phyloP scores from a whole-genome alignment of 805 yeast species.

The Barnettozyma siamensis region DNA sequence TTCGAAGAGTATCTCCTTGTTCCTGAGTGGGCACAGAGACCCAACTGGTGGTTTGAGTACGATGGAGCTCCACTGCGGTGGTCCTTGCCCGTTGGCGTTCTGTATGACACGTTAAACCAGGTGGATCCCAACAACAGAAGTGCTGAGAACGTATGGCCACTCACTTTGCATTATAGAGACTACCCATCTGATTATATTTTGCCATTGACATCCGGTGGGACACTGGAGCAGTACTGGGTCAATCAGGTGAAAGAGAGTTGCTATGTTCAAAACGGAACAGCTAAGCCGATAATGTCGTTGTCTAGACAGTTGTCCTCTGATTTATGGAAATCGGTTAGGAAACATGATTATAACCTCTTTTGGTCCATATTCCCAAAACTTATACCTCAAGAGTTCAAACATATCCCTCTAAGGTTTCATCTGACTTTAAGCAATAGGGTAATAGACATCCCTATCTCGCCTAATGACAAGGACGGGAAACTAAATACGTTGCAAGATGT shows the following conservation, averaged over 20 bases:
- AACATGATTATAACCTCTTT: conserved; percentile 29
- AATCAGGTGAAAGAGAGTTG: conserved; percentile 83
- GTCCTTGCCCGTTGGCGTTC: conserved; percentile 66
- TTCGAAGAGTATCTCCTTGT: conserved; percentile 31
- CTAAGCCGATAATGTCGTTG: conserved; percentile 75
- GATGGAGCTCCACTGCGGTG: conserved; percentile 64
- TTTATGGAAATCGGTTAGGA: conserved; percentile 49
- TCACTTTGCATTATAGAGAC: conserved; percentile 36
- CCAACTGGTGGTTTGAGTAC: conserved; percentile 60
- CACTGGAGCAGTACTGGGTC: conserved; percentile 51
- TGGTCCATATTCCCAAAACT: conserved; percentile 17
- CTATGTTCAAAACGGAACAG: conserved; percentile 66
- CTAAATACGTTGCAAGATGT: conserved; percentile 33
- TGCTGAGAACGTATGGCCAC: conserved; percentile 37
- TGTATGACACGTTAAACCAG: conserved; percentile 49
- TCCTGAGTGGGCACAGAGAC: conserved; percentile 20
- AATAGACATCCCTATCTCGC: conserved; percentile 29
- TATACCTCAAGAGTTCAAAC: conserved; percentile 25
- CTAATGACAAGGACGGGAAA: conserved; percentile 6
- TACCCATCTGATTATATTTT: conserved; percentile 42
- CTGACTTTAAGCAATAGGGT: conserved; percentile 34
- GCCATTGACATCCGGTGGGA: conserved; percentile 27
- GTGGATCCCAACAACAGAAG: conserved; percentile 27
- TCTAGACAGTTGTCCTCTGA: conserved; percentile 53
- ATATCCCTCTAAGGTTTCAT: conserved; percentile 46